Evolutionary conservation across 2,329 filamentous ascomycete species (phyloP).

Genomic region (Colletotrichum echinochloae): DNA sequence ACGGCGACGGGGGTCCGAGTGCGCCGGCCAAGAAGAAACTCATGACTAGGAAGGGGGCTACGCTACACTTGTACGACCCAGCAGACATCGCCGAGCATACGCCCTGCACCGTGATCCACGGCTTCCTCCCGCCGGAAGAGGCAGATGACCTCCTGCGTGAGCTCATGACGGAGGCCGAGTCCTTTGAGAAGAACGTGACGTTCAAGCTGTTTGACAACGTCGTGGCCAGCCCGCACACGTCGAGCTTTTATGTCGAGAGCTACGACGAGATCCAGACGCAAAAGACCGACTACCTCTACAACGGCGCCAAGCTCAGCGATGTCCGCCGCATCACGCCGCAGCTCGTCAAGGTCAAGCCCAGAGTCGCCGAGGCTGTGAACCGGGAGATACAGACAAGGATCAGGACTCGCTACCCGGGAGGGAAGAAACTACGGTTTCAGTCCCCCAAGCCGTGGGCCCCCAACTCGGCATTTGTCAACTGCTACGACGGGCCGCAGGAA

Average conservation of each 20-base stretch:
- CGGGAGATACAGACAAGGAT: slow-evolving; percentile 80
- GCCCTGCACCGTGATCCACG: slow-evolving; percentile 91
- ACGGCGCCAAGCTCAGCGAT: slow-evolving; percentile 80
- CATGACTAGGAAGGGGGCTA: slow-evolving; percentile 81
- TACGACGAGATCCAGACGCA: slow-evolving; percentile 76
- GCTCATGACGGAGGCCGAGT: slow-evolving; percentile 77
- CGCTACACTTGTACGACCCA: slow-evolving; percentile 85
- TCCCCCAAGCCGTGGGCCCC: slow-evolving; percentile 80
- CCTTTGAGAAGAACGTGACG: slow-evolving; percentile 73
- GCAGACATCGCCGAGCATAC: slow-evolving; percentile 85
- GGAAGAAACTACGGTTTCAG: slow-evolving; percentile 82
- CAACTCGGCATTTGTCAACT: slow-evolving; percentile 95
- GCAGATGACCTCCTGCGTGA: slow-evolving; percentile 82
- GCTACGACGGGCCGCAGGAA: slow-evolving; percentile 84
- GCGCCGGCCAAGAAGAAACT: slow-evolving; percentile 59
- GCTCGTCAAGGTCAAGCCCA: slow-evolving; percentile 75
- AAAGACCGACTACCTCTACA: slow-evolving; percentile 86
- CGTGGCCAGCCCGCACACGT: slow-evolving; percentile 86
- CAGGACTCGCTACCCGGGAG: slow-evolving; percentile 72
- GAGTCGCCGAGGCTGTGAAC: slow-evolving; percentile 83
- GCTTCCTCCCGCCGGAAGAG: slow-evolving; percentile 80
- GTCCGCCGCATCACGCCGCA: slow-evolving; percentile 81
- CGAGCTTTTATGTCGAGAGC: slow-evolving; percentile 84
- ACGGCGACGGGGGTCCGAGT: slow-evolving; percentile 10
- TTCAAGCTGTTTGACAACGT: slow-evolving; percentile 92